A percentile compares a stretch with the other conserved stretches of the same genome.
Conservation (phyloP, 305 asterid genomes). For the Withania somnifera region DNA sequence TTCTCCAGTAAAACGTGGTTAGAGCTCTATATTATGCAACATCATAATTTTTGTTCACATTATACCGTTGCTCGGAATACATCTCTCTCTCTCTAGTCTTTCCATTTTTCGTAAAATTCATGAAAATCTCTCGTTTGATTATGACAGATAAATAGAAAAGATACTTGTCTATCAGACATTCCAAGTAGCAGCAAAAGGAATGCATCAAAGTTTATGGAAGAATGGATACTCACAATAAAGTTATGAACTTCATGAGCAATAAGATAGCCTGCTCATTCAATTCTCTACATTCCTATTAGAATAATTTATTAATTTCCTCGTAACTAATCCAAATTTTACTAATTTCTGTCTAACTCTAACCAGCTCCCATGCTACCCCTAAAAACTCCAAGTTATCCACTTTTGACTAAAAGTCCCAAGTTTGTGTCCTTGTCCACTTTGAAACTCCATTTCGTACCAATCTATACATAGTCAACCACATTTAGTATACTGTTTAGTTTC, state of each 20-base stretch:
- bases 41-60: not conserved
- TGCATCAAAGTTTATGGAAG: not conserved
- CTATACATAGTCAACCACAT: not conserved
- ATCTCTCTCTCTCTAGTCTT: not conserved
- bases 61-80: not conserved
- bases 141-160: not conserved
- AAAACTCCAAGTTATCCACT: not conserved
- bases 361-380: no score
- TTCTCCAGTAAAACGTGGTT: not conserved
- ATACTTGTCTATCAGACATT: not conserved
- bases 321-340: no score
- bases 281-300: no score
- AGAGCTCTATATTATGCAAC: not conserved
- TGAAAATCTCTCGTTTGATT: not conserved
- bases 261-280: not conserved
- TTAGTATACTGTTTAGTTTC: not conserved
- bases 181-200: not conserved
- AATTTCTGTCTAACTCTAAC: no score
- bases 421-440: not conserved
- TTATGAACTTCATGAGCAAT: not conserved
- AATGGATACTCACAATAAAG: not conserved
- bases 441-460: not conserved
- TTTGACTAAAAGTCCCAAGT: not conserved
- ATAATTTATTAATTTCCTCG: no score
- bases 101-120: not conserved